These are phyloP conservation scores for Cryphonectria naterciae DNA, from an alignment of 2,329 filamentous ascomycete species.

Conservation along the genomic window DNA sequence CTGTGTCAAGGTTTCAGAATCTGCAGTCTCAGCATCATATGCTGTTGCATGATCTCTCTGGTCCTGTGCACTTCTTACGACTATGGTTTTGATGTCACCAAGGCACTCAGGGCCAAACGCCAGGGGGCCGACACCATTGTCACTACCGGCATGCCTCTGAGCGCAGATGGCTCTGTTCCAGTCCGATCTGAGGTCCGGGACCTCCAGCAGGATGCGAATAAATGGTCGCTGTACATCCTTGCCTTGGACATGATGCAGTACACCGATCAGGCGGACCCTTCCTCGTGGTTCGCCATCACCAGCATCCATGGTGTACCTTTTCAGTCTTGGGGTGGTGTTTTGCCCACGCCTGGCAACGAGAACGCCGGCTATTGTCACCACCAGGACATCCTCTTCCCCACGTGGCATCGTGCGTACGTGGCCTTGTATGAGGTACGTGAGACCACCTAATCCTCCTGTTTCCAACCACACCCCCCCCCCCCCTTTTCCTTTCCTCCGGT, in stretches of 20 bases:
- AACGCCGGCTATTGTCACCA: constrained; percentile 77
- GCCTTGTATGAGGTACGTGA: constrained; percentile 58
- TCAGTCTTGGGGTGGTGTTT: constrained; percentile 56
- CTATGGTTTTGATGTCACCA: constrained; percentile 52
- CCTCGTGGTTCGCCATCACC: constrained; percentile 80
- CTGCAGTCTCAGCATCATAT: constrained; percentile 25
- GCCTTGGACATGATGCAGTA: constrained; percentile 74
- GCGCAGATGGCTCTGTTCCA: constrained; percentile 39
- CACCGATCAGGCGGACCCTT: constrained; percentile 61
- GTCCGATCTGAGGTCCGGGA: constrained; percentile 69
- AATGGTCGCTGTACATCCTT: constrained; percentile 78
- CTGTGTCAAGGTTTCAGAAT: not conserved
- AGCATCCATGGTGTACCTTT: constrained; percentile 81
- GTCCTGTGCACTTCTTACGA: constrained; percentile 46
- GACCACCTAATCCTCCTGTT: too few relatives aligned
- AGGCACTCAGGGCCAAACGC: constrained; percentile 43
- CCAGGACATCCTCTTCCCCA: constrained; percentile 73
- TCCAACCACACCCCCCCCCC: too few relatives aligned
- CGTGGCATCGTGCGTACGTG: constrained; percentile 85
- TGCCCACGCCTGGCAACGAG: constrained; percentile 53
- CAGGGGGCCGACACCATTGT: constrained; percentile 45
- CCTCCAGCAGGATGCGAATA: constrained; percentile 64
- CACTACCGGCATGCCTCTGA: constrained; percentile 46
- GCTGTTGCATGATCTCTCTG: constrained; percentile 24
- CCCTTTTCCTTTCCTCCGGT: too few relatives aligned